Evolutionary conservation across 495 filamentous ascomycete species (phyloP).

Genomic region (Acidiella bohemica): DNA sequence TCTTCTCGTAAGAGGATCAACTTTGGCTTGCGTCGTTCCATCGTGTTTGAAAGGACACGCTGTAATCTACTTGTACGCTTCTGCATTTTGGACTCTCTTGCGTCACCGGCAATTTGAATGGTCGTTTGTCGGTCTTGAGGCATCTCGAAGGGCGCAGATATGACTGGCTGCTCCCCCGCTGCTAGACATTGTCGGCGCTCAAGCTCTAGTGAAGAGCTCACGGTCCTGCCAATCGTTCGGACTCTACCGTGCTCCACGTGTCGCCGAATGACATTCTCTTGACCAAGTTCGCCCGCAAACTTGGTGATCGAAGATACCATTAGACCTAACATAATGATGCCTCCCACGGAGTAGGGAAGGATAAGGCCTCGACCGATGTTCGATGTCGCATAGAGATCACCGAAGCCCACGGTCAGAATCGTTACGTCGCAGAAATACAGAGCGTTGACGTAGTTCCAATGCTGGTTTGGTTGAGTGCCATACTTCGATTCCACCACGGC

Average conservation of each 20-base stretch:
- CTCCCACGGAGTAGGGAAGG: conserved; percentile 34
- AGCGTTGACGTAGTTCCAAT: conserved; percentile 39
- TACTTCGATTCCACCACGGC: conserved; percentile 27
- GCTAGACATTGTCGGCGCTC: conserved; percentile 10
- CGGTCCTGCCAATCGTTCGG: conserved; percentile 41
- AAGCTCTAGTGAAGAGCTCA: conserved; percentile 32
- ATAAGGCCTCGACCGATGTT: conserved; percentile 31
- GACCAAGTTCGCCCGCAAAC: conserved; percentile 48
- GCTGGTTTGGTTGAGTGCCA: conserved; percentile 10
- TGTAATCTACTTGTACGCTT: not conserved
- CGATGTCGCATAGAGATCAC: conserved; percentile 39
- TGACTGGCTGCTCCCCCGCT: conserved; percentile 7
- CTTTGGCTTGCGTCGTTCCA: conserved; percentile 20
- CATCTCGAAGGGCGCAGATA: conserved; percentile 10
- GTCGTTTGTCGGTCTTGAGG: conserved; percentile 1
- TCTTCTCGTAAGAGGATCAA: conserved; percentile 30
- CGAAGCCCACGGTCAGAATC: conserved; percentile 53
- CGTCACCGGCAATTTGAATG: conserved; percentile 8
- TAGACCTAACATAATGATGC: conserved; percentile 35
- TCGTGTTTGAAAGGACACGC: conserved; percentile 1
- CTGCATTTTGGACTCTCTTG: not conserved
- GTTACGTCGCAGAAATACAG: conserved; percentile 55
- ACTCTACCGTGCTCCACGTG: conserved; percentile 47
- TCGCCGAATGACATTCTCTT: conserved; percentile 51
- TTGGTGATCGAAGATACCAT: conserved; percentile 32